Conservation (phyloP, 306 rosid species). For the Citrullus amarus region DNA sequence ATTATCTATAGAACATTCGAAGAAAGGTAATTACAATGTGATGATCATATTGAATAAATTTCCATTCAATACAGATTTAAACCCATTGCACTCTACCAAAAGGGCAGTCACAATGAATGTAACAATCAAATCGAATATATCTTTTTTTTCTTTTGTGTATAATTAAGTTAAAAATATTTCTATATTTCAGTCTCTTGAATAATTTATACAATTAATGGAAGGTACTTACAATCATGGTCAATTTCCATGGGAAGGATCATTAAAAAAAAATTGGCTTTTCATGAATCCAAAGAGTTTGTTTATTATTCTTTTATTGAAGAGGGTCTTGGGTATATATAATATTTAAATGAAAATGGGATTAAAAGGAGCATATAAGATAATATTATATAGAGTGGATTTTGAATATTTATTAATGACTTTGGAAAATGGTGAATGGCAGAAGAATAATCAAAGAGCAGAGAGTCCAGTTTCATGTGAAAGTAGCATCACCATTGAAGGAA, state of each 20-base stretch:
- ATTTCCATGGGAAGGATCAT: not conserved
- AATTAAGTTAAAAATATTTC: too few relatives aligned
- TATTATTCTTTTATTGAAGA: not conserved
- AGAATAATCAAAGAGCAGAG: conserved; percentile 20
- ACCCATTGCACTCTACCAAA: too few relatives aligned
- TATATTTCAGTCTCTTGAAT: too few relatives aligned
- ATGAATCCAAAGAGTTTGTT: not conserved
- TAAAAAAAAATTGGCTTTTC: not conserved
- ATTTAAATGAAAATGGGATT: not conserved
- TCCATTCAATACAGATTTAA: not conserved
- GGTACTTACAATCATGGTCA: not conserved
- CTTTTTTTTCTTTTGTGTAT: too few relatives aligned
- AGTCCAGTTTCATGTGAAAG: conserved; percentile 67
- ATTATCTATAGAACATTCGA: not conserved
- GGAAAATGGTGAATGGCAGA: not conserved
- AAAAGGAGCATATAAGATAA: not conserved
- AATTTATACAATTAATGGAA: not conserved
- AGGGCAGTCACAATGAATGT: too few relatives aligned
- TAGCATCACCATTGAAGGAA: conserved; percentile 71
- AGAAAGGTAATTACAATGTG: not conserved
- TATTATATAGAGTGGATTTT: not conserved
- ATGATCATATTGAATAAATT: not conserved
- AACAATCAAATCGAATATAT: too few relatives aligned
- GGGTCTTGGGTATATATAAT: not conserved
- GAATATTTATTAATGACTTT: not conserved